Evolutionary conservation across 768 basidiomycete species (phyloP).

Genomic region (Hygrocybe coccinea): DNA sequence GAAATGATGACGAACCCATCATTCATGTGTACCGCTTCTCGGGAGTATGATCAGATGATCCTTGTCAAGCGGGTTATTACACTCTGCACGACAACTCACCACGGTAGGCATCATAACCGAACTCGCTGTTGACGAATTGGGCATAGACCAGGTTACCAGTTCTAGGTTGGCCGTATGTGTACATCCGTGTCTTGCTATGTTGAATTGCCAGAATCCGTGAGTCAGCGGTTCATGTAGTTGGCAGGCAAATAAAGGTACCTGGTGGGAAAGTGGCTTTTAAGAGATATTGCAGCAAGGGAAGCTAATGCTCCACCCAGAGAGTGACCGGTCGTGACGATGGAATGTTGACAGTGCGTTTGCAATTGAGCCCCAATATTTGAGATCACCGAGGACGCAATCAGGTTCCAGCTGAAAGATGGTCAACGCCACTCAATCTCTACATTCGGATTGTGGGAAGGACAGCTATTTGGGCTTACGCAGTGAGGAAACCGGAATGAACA

Average conservation of each 20-base stretch:
- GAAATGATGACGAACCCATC: conserved; percentile 38
- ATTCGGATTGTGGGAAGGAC: no score
- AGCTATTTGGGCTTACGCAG: conserved; percentile 17
- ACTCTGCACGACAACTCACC: conserved; percentile 31
- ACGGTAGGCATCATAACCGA: conserved; percentile 40
- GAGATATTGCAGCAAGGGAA: conserved; percentile 41
- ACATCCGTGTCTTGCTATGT: conserved; percentile 35
- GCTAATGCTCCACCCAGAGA: conserved; percentile 53
- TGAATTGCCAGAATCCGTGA: neutral
- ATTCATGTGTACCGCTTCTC: conserved; percentile 45
- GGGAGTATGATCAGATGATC: neutral
- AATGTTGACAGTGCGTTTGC: conserved; percentile 31
- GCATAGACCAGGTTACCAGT: conserved; percentile 47
- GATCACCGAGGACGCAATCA: conserved; percentile 39
- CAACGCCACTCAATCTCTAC: neutral
- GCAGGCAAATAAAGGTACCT: conserved; percentile 20
- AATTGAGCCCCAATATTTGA: conserved; percentile 35
- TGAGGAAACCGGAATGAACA: conserved; percentile 39
- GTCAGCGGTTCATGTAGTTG: neutral
- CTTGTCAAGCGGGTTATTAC: no score
- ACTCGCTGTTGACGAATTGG: conserved; percentile 39
- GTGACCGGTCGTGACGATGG: conserved; percentile 47
- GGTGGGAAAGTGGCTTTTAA: conserved; percentile 40
- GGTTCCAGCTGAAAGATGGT: conserved; percentile 41
- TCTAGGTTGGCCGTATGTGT: conserved; percentile 49